Evolutionary conservation across 495 filamentous ascomycete genomes (phyloP).

Genomic region (Penicillium crystallinum): DNA sequence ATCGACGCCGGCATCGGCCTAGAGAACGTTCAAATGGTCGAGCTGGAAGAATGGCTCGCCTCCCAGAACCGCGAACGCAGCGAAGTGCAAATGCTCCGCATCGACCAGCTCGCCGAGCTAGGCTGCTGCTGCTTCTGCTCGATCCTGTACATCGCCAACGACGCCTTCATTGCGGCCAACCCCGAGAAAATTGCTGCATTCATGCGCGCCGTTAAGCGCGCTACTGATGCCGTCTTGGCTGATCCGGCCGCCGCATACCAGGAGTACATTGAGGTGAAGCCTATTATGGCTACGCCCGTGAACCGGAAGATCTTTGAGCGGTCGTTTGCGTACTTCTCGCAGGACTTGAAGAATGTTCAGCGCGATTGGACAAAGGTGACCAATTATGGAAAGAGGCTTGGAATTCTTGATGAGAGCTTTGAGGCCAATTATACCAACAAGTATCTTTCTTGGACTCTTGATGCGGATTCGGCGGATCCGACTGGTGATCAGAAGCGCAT

Average conservation of each 20-base stretch:
- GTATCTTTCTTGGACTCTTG: constrained; percentile 57
- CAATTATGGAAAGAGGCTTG: constrained; percentile 60
- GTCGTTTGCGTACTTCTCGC: constrained; percentile 65
- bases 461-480: constrained; percentile 55
- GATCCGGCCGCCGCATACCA: constrained; percentile 53
- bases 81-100: constrained; percentile 68
- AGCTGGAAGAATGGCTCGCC: constrained; percentile 64
- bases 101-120: constrained; percentile 65
- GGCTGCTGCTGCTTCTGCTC: constrained; percentile 75
- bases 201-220: constrained; percentile 60
- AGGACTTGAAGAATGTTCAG: constrained; percentile 63
- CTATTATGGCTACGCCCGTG: constrained; percentile 57
- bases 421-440: constrained; percentile 63
- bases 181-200: constrained; percentile 53
- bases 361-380: constrained; percentile 69
- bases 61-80: constrained; percentile 52
- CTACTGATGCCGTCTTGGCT: constrained; percentile 61
- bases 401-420: constrained; percentile 52
- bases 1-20: constrained; percentile 68
- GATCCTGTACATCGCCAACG: constrained; percentile 67
- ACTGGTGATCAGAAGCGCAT: constrained; percentile 63
- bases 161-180: constrained; percentile 56
- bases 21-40: constrained; percentile 71
- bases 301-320: constrained; percentile 71
- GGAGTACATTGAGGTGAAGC: constrained; percentile 64